Evolutionary conservation across 139 green algal genomes (phyloP).

Genomic region (Tetradesmus obliquus): DNA sequence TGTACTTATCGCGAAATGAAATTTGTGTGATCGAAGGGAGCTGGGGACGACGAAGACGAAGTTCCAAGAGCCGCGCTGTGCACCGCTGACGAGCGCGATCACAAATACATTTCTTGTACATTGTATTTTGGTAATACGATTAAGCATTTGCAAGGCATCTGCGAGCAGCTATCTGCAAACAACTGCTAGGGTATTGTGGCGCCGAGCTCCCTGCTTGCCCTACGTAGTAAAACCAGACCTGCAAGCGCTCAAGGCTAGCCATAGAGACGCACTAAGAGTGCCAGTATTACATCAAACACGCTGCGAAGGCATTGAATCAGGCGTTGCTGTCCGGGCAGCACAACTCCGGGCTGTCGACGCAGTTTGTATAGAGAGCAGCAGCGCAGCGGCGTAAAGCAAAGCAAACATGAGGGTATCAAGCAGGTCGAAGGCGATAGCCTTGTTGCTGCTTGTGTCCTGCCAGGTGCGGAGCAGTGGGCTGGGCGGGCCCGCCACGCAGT

Average conservation of each 20-base stretch:
- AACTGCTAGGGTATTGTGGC: neutral
- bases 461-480: slow-evolving; percentile 13
- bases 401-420: slow-evolving; percentile 32
- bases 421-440: slow-evolving; percentile 30
- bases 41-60: neutral
- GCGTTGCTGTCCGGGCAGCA: neutral
- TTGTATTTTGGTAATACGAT: too few relatives aligned
- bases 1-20: too few relatives aligned
- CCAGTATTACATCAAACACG: neutral
- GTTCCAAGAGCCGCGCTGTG: neutral
- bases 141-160: neutral
- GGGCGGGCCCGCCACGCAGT: neutral
- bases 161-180: neutral
- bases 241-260: neutral
- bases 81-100: neutral
- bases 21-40: neutral
- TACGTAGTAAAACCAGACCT: neutral
- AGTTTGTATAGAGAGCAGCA: neutral
- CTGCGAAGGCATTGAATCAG: neutral
- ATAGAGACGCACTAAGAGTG: neutral
- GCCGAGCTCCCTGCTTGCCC: neutral
- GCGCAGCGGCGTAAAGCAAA: neutral
- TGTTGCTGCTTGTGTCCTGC: slow-evolving; percentile 31
- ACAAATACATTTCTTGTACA: neutral
- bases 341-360: neutral